These are phyloP conservation scores for Colletotrichum tamarilloi DNA, from an alignment of 2,329 filamentous ascomycete species.

Conservation along the genomic window DNA sequence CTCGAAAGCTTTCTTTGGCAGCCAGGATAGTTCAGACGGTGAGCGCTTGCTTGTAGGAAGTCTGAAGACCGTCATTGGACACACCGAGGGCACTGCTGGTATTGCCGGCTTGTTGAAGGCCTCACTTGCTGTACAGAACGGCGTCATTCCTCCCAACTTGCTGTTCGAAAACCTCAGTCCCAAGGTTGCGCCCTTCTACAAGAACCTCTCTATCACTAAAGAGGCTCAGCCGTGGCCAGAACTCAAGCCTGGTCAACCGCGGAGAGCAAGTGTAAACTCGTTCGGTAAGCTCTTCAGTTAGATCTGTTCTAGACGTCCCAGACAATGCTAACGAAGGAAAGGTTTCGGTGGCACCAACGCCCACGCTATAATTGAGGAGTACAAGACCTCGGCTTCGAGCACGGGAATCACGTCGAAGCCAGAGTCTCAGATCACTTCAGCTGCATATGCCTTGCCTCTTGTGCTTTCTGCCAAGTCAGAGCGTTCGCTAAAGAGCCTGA, in stretches of 20 bases:
- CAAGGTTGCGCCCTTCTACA: slow-evolving; percentile 38
- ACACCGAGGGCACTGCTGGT: slow-evolving; percentile 42
- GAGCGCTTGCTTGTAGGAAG: neutral
- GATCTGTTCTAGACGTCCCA: neutral
- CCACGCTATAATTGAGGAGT: slow-evolving; percentile 16
- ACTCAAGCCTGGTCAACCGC: neutral
- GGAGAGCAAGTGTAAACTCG: neutral
- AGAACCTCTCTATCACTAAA: neutral
- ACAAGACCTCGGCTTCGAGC: neutral
- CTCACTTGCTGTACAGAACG: slow-evolving; percentile 37
- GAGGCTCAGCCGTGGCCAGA: neutral
- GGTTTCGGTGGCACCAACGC: slow-evolving; percentile 27
- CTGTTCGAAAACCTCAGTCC: slow-evolving; percentile 44
- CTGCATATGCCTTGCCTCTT: slow-evolving; percentile 5
- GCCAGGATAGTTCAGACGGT: neutral
- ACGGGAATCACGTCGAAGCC: neutral
- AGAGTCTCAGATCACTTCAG: neutral
- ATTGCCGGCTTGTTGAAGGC: slow-evolving; percentile 43
- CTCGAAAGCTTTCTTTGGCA: slow-evolving; percentile 37
- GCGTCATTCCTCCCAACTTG: slow-evolving; percentile 44
- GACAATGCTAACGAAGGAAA: neutral
- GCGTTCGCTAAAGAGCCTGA: neutral
- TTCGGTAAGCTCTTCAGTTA: neutral
- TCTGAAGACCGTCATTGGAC: slow-evolving; percentile 39
- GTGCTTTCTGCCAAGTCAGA: slow-evolving; percentile 8